phyloP scores from a whole-genome alignment of 371 early-diverging fungal genomes.

The Rhizopus stolonifer region DNA sequence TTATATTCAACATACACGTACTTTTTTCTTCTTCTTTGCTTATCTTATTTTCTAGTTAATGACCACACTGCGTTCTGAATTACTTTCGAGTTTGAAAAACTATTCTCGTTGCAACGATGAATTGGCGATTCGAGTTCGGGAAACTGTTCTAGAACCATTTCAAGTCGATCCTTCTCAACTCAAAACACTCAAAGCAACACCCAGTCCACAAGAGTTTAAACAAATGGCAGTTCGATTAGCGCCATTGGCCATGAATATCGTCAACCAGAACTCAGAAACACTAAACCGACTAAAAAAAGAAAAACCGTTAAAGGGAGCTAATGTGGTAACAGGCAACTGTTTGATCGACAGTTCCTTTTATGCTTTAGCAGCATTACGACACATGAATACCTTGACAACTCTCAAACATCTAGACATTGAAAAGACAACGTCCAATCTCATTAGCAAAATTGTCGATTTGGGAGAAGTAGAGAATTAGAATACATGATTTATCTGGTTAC shows the following conservation, averaged over 20 bases:
- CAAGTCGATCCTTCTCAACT: constrained; percentile 23
- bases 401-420: constrained; percentile 44
- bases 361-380: constrained; percentile 33
- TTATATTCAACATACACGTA: too few species aligned
- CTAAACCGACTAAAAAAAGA: constrained; percentile 19
- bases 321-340: constrained; percentile 29
- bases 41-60: constrained; percentile 2
- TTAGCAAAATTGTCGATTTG: constrained; percentile 46
- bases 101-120: constrained; percentile 30
- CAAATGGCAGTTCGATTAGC: constrained; percentile 27
- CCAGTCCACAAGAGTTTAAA: constrained; percentile 26
- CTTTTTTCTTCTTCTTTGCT: too few species aligned
- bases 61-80: constrained; percentile 7
- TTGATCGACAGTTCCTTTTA: constrained; percentile 37
- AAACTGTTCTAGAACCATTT: constrained; percentile 38
- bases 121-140: constrained; percentile 20
- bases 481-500: too few species aligned
- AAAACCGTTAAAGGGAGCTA: neutral
- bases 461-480: too few species aligned
- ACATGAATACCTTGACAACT: constrained; percentile 33
- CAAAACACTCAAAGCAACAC: constrained; percentile 21
- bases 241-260: constrained; percentile 38
- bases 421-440: constrained; percentile 43
- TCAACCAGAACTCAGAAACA: constrained; percentile 40
- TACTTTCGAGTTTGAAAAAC: constrained; percentile 13